Evolutionary conservation across 106 monocot genomes (phyloP), one percentile per base, ranked within the genome.

Genomic region (Triglochin maritima): DNA sequence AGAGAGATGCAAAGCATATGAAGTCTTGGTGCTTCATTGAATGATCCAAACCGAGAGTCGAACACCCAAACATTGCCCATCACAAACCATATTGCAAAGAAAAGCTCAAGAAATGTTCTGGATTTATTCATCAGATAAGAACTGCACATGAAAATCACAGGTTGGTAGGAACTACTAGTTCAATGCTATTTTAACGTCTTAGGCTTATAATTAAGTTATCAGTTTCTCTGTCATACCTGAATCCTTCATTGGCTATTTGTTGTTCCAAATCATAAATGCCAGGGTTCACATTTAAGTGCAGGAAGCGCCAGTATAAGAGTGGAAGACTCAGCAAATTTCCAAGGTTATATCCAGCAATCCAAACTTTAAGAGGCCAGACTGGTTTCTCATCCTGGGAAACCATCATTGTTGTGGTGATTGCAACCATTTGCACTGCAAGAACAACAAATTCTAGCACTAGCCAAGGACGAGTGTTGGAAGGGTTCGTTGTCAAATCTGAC

Each of bases 41-140:
- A 90, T 7, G 84, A 76, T 45, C 77, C 71, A 14, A 70, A 54
- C 9, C 86, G 68, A 3, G 88, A 49, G 64, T 96, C 90, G 49
- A 88, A 87, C 43, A 96, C 73, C 90, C 91, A 91, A 7, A 96
- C 82, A 47, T 91, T 96, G 17, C 96, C 96, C 86, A 91, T 84
- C 70, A 96, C 91, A 60, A 96, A 96, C 96, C 90, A 96, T 55
- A 88, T 74, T 46, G 88, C 86, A 42, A 76, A 82, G 78, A 88
- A 98, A 3, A 98, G 82, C 72, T 91, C 91, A 9, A 98, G 81
- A 56, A 71, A 69, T 11, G 70, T 77, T 55, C 83, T 60, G 1
- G 80, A 73, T 50, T 77, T 85, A 80, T 84, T 88, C 90, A 86
- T 77, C 64, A 86, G 55, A 49, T 79, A 72, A 6, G 84, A 76